Evolutionary conservation across 352 stramenopile genomes (phyloP).

Genomic region (Globisporangium mamillatum): DNA sequence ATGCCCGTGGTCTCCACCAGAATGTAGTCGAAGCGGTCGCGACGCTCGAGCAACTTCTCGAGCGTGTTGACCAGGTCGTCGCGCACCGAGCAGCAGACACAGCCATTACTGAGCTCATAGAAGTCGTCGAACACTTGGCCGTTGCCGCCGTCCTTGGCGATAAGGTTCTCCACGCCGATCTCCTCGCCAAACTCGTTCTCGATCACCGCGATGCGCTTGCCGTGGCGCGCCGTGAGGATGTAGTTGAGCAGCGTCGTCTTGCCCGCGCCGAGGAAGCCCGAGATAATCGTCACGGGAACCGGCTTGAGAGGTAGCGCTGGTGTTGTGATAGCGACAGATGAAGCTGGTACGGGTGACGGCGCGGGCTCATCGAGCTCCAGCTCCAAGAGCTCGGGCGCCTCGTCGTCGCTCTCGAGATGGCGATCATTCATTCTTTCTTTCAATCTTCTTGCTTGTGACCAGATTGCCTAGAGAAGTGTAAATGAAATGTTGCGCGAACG

Average conservation of each 20-base stretch:
- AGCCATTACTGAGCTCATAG: constrained; percentile 97
- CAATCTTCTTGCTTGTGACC: no score
- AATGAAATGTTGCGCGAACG: no score
- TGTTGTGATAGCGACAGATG: not conserved
- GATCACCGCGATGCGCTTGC: constrained; percentile 96
- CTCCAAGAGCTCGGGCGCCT: not conserved
- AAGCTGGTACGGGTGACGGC: not conserved
- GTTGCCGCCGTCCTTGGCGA: constrained; percentile 70
- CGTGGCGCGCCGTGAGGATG: constrained; percentile 92
- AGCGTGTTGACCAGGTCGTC: constrained; percentile 87
- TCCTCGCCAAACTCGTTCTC: constrained; percentile 99
- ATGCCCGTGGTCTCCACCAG: constrained; percentile 95
- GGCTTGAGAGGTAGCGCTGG: not conserved
- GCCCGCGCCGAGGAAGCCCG: constrained; percentile 93
- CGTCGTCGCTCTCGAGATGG: constrained; percentile 2
- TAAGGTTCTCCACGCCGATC: constrained; percentile 92
- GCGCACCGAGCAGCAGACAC: constrained; percentile 97
- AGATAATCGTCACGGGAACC: constrained; percentile 94
- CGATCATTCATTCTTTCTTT: no score
- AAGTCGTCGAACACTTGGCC: constrained; percentile 82
- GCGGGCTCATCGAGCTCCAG: not conserved
- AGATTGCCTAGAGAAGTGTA: not conserved
- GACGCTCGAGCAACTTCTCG: constrained; percentile 76
- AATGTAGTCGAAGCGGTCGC: constrained; percentile 89
- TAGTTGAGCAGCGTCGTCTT: constrained; percentile 99